Evolutionary conservation across 1,139 yeast species (phyloP).

Genomic region (Nadsonia starkeyi-henricii): DNA sequence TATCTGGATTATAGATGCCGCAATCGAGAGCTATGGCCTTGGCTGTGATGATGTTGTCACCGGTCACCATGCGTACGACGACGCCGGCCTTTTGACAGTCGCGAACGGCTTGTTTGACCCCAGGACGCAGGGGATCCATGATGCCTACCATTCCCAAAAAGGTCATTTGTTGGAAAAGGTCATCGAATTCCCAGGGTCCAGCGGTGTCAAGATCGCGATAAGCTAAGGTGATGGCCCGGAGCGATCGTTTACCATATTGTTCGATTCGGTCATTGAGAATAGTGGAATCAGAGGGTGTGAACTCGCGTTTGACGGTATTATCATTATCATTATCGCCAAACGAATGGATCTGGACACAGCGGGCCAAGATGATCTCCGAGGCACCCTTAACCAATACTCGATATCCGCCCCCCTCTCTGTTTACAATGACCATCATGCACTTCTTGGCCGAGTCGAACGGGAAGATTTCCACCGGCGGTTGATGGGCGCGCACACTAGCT

Average conservation of each 20-base stretch:
- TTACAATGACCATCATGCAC: conserved; percentile 76
- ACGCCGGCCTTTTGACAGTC: conserved; percentile 88
- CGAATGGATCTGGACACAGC: conserved; percentile 28
- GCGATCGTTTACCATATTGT: conserved; percentile 56
- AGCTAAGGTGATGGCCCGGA: conserved; percentile 75
- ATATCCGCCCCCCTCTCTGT: conserved; percentile 26
- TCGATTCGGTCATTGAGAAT: conserved; percentile 36
- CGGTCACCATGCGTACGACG: conserved; percentile 92
- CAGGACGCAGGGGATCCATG: conserved; percentile 84
- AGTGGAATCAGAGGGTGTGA: conserved; percentile 20
- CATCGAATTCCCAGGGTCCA: conserved; percentile 14
- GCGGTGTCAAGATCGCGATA: conserved; percentile 45
- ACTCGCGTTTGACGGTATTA: conserved; percentile 8
- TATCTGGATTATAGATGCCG: conserved; percentile 51
- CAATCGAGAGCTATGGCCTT: conserved; percentile 79
- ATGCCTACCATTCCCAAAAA: conserved; percentile 67
- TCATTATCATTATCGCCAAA: not conserved
- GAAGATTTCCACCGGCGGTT: conserved; percentile 48
- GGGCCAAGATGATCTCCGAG: conserved; percentile 65
- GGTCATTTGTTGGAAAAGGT: conserved; percentile 17
- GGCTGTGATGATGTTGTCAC: conserved; percentile 85
- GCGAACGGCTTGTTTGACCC: conserved; percentile 78
- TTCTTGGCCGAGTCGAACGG: conserved; percentile 91
- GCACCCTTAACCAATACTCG: conserved; percentile 83
- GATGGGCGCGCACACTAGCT: conserved; percentile 27